Percentiles rank a stretch among this genome's conserved stretches.
Evolutionary conservation across 176 grass and related monocot species (phyloP).

Genomic region (Secale cereale): DNA sequence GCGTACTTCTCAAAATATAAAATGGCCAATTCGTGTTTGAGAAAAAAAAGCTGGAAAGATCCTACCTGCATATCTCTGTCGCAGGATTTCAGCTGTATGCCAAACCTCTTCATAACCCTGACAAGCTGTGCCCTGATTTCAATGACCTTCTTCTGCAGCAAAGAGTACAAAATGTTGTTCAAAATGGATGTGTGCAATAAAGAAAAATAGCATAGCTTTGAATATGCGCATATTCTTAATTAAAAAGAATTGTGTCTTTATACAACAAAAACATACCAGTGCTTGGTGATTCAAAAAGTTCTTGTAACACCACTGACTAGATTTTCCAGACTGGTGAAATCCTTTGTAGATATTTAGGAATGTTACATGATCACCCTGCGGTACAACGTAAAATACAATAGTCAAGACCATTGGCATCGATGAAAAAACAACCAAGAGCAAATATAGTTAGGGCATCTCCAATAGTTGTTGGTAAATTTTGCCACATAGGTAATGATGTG

Average conservation of each 20-base stretch:
- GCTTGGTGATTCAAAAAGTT: conserved; percentile 95
- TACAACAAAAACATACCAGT: conserved; percentile 57
- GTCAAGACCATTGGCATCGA: conserved; percentile 5
- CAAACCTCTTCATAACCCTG: conserved; percentile 70
- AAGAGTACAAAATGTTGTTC: conserved; percentile 21
- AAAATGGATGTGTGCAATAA: conserved; percentile 1
- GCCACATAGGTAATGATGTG: background rate
- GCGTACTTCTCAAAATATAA: background rate
- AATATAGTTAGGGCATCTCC: background rate
- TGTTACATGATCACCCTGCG: conserved; percentile 91
- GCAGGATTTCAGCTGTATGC: conserved; percentile 78
- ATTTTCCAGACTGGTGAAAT: conserved; percentile 88
- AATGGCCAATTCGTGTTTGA: background rate
- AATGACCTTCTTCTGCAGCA: conserved; percentile 83
- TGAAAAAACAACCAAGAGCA: background rate
- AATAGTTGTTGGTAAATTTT: background rate
- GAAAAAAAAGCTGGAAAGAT: background rate
- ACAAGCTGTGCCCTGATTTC: conserved; percentile 88
- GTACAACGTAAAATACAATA: conserved; percentile 18
- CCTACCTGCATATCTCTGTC: conserved; percentile 80
- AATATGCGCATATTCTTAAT: conserved; percentile 8
- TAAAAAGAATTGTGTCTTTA: background rate
- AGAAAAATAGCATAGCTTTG: conserved; percentile 2
- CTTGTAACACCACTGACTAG: conserved; percentile 96
- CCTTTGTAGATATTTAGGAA: conserved; percentile 96